A percentile compares a stretch with the other conserved stretches of the same genome.
phyloP scores from a whole-genome alignment of 2,329 filamentous ascomycete species.

The Sporothrix pallida region DNA sequence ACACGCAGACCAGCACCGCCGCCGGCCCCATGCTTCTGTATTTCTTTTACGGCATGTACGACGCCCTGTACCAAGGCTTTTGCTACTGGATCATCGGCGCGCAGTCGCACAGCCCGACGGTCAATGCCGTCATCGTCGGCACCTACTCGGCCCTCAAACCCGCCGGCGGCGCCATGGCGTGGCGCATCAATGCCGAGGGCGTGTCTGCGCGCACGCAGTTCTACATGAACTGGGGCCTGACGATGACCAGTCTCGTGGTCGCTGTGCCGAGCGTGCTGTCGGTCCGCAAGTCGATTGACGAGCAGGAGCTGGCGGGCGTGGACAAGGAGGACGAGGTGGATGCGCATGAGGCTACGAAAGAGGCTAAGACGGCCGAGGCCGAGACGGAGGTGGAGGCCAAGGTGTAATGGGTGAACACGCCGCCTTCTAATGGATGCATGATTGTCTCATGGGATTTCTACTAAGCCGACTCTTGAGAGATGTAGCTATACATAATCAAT shows the following conservation, averaged over 20 bases:
- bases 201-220: conserved; percentile 52
- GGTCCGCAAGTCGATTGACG: conserved; percentile 44
- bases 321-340: conserved; percentile 25
- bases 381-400: background rate
- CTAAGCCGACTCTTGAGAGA: background rate
- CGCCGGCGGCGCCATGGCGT: conserved; percentile 42
- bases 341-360: background rate
- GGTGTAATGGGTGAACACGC: background rate
- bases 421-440: background rate
- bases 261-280: conserved; percentile 52
- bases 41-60: conserved; percentile 73
- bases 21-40: conserved; percentile 65
- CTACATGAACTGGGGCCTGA: conserved; percentile 55
- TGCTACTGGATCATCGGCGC: conserved; percentile 65
- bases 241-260: conserved; percentile 51
- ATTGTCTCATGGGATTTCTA: background rate
- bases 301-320: conserved; percentile 40
- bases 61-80: conserved; percentile 69
- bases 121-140: conserved; percentile 53
- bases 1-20: conserved; percentile 31
- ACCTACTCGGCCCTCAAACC: conserved; percentile 55
- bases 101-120: conserved; percentile 50
- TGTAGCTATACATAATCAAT: background rate
- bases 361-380: background rate
- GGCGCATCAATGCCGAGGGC: conserved; percentile 51